Percentiles rank a stretch among this genome's conserved stretches.
Conservation (phyloP, 306 rosid genomes). For the Oxytropis ochrocephala region DNA sequence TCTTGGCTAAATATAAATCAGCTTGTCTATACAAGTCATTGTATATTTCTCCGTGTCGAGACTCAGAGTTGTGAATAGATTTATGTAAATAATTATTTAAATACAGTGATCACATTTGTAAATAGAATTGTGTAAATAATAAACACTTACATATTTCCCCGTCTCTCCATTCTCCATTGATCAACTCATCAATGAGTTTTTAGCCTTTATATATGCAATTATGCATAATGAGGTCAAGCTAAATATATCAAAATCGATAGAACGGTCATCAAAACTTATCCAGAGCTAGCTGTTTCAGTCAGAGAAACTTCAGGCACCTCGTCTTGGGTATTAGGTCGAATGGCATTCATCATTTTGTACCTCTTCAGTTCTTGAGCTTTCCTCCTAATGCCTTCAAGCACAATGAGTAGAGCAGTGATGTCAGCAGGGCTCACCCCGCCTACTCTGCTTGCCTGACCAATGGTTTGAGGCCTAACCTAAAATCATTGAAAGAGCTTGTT, state of each 20-base stretch:
- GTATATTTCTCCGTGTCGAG: no score
- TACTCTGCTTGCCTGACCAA: slow-evolving; percentile 94
- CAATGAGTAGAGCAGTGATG: slow-evolving; percentile 80
- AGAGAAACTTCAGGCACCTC: slow-evolving; percentile 38
- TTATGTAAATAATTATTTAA: no score
- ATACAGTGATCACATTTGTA: no score
- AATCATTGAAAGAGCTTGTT: slow-evolving; percentile 11
- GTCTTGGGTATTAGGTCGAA: slow-evolving; percentile 32
- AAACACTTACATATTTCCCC: no score
- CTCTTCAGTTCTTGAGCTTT: slow-evolving; percentile 56
- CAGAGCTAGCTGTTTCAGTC: slow-evolving; percentile 48
- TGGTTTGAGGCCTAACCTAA: slow-evolving; percentile 51
- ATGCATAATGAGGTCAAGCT: slow-evolving; percentile 1
- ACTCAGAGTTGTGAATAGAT: no score
- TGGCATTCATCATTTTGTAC: slow-evolving; percentile 45
- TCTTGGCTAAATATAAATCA: no score
- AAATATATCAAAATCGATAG: slow-evolving; percentile 16
- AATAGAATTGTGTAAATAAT: no score
- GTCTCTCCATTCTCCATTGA: slow-evolving; percentile 2
- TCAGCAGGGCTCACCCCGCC: slow-evolving; percentile 99
- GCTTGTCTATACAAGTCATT: no score
- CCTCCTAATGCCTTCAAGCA: slow-evolving; percentile 71
- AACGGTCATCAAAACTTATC: slow-evolving; percentile 18
- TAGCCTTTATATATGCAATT: background rate
- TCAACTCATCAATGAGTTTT: slow-evolving; percentile 8